A percentile compares a stretch with the other conserved stretches of the same genome.
These are phyloP conservation scores for Podospora anserina DNA, from an alignment of 495 filamentous ascomycete species.

Conservation along the genomic window DNA sequence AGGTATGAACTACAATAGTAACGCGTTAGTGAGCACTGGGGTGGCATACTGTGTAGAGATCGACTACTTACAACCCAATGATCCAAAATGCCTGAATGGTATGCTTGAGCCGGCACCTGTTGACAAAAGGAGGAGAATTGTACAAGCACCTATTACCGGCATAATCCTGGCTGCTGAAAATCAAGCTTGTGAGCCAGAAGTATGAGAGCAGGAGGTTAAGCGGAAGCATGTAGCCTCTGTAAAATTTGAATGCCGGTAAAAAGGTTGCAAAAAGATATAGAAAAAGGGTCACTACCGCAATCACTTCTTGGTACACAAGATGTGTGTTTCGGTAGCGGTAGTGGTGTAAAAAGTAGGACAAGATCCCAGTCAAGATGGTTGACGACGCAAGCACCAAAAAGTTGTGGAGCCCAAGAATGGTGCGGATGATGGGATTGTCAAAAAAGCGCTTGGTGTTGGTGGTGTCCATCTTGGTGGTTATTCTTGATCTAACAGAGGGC, in stretches of 20 bases:
- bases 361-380: conserved; percentile 26
- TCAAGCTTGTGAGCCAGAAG: conserved; percentile 32
- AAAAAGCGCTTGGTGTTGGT: conserved; percentile 9
- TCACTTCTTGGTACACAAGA: conserved; percentile 27
- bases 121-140: conserved; percentile 9
- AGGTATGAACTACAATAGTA: conserved; percentile 16
- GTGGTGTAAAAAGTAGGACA: conserved; percentile 27
- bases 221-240: conserved; percentile 32
- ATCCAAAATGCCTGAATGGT: conserved; percentile 28
- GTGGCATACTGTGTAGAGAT: background rate
- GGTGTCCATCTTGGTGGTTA: conserved; percentile 15
- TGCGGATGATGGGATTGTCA: conserved; percentile 17
- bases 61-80: conserved; percentile 28
- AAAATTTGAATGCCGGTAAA: conserved; percentile 21
- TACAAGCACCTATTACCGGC: conserved; percentile 22
- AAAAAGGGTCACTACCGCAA: conserved; percentile 14
- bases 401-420: conserved; percentile 24
- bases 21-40: background rate
- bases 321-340: conserved; percentile 22
- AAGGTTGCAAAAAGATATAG: conserved; percentile 12
- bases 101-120: conserved; percentile 29
- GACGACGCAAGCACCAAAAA: conserved; percentile 29
- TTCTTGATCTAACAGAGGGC: background rate
- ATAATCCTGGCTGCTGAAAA: conserved; percentile 31
- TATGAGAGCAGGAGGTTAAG: conserved; percentile 34